Evolutionary conservation across 108 stramenopile genomes (phyloP), one percentile per base, ranked within the genome.

Genomic region (Skeletonema costatum): DNA sequence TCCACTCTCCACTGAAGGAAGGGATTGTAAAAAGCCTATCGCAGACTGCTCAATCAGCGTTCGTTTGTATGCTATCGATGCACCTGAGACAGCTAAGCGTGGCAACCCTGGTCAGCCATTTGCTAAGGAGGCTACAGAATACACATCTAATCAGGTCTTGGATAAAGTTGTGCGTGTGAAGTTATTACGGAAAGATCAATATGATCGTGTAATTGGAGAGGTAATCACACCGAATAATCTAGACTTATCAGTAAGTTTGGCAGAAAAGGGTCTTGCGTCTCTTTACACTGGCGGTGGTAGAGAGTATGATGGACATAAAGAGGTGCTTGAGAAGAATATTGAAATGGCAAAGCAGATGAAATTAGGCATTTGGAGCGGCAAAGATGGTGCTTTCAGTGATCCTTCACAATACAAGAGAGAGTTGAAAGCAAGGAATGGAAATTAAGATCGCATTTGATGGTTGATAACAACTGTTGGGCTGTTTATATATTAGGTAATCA

Each of bases 201-300:
- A 91, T 74, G 60, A 68, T 16, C 83, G 91, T 35, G 87, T 75
- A 0, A 48, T 92, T n/a, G 84, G 71, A 29, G 64, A 78, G 50
- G 86, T 87, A 0, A 65, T 82, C 39, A 84, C 71, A 33, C 33
- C 32, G 17, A 50, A 60, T 9, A 50, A 46, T 2, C 30, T 53
- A 6, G 89, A 90, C 58, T 33, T 88, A 38, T 82, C 86, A 11
- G 13, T 61, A 50, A 78, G 82, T 53, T 65, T 90, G 48, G 76
- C 75, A 19, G 48, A 64, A 30, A 42, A 46, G 46, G 89, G 87
- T 25, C 76, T 85, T 29, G 91, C 86, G 17, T 86, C 83, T 21
- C 58, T 92, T 2, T 92, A 92, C 64, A 86, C 86, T 16, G 87
- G 87, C 3, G 89, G 88, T 3, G 89, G 89, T 1, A 89, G 87